Percentiles rank a stretch among this genome's conserved stretches.
These are phyloP conservation scores for Jamesozyma piceae DNA, from an alignment of 805 yeast species.

Conservation along the genomic window DNA sequence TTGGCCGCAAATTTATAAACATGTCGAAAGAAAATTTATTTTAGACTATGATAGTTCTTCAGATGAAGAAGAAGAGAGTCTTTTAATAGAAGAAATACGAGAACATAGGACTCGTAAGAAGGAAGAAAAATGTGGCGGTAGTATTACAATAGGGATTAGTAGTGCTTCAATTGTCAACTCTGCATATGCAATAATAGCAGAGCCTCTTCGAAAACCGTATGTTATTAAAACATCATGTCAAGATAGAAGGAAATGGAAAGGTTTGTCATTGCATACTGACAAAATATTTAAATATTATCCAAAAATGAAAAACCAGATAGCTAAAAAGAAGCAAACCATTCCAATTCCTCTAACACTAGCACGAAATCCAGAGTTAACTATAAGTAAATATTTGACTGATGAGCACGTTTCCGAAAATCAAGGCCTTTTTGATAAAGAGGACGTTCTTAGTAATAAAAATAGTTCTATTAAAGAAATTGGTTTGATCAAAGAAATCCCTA, in stretches of 20 bases:
- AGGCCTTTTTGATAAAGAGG: no score
- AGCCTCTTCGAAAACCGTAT: conserved; percentile 25
- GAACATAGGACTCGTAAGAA: conserved; percentile 11
- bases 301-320: conserved; percentile 15
- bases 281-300: conserved; percentile 10
- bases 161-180: not conserved
- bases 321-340: conserved; percentile 7
- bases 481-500: not conserved
- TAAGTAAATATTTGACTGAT: no score
- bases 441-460: not conserved
- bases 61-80: conserved; percentile 24
- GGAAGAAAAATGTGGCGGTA: conserved; percentile 15
- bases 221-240: conserved; percentile 14
- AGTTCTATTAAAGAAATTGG: not conserved
- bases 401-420: no score
- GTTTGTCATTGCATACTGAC: conserved; percentile 1
- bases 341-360: conserved; percentile 6
- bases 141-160: conserved; percentile 17
- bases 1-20: conserved; percentile 14
- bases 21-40: conserved; percentile 15
- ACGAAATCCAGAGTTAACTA: not conserved
- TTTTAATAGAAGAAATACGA: conserved; percentile 12
- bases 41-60: conserved; percentile 24
- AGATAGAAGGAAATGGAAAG: conserved; percentile 18
- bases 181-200: conserved; percentile 23